Percentiles rank a stretch among this genome's conserved stretches.
Conservation (phyloP, 352 stramenopile genomes). For the Albugo candida region DNA sequence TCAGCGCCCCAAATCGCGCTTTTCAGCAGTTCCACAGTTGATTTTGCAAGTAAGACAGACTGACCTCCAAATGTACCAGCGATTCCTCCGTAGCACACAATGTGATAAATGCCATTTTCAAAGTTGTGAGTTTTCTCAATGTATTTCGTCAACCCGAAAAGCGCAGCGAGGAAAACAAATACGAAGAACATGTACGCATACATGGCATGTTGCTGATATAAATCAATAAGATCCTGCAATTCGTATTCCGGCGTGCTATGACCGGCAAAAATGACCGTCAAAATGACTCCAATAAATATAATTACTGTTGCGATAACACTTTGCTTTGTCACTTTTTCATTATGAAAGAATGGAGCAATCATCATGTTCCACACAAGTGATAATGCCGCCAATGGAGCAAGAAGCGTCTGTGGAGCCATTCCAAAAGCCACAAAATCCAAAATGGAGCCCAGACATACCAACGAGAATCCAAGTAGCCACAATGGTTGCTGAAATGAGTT, state of each 20-base stretch:
- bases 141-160: conserved; percentile 46
- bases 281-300: conserved; percentile 75
- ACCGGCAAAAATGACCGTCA: conserved; percentile 79
- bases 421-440: conserved; percentile 84
- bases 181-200: conserved; percentile 69
- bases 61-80: conserved; percentile 80
- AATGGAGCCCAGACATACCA: conserved; percentile 67
- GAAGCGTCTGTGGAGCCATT: conserved; percentile 77
- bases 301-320: conserved; percentile 73
- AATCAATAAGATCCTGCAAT: conserved; percentile 58
- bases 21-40: conserved; percentile 78
- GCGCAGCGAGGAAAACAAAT: conserved; percentile 30
- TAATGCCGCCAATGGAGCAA: conserved; percentile 76
- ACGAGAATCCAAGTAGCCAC: conserved; percentile 73
- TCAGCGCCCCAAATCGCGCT: conserved; percentile 72
- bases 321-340: conserved; percentile 64
- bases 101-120: conserved; percentile 51
- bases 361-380: conserved; percentile 86
- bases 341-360: conserved; percentile 79
- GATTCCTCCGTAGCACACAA: conserved; percentile 76
- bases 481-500: conserved; percentile 68
- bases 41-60: conserved; percentile 79
- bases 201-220: conserved; percentile 68
- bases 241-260: conserved; percentile 75
- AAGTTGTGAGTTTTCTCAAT: conserved; percentile 54